A percentile compares a stretch with the other conserved stretches of the same genome.
These are phyloP conservation scores for Colletotrichum sp. DNA, from an alignment of 2,329 filamentous ascomycete genomes.

Conservation along the genomic window DNA sequence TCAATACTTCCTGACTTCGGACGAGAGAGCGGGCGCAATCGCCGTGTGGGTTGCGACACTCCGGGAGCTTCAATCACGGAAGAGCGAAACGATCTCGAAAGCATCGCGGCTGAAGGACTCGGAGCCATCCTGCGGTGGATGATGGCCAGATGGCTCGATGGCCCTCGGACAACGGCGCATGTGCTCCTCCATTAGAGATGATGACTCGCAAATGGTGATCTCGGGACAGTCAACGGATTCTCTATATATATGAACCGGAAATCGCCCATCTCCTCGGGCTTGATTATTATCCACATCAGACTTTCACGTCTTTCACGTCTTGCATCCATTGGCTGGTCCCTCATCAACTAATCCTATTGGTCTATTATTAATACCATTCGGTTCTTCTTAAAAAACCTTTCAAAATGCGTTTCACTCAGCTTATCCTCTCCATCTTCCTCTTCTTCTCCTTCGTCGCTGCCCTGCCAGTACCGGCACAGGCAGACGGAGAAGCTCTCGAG, in stretches of 20 bases:
- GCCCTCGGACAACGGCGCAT: not conserved
- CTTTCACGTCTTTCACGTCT: not conserved
- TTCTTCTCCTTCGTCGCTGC: not conserved
- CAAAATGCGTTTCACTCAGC: constrained; percentile 1
- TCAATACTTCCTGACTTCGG: not conserved
- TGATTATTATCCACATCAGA: rapidly evolving
- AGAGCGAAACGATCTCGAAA: not conserved
- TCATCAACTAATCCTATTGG: not conserved
- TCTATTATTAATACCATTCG: not conserved
- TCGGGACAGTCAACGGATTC: not conserved
- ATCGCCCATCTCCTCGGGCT: not conserved
- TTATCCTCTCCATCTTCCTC: constrained; percentile 1
- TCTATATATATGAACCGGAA: not conserved
- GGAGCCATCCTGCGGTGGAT: not conserved
- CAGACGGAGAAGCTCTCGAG: not conserved
- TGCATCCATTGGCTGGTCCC: not conserved
- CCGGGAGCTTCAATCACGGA: not conserved
- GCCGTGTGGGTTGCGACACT: not conserved
- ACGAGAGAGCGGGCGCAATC: not conserved
- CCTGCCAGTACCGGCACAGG: not conserved
- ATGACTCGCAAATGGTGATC: not conserved
- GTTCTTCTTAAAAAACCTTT: rapidly evolving
- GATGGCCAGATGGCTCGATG: not conserved
- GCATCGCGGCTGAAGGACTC: not conserved
- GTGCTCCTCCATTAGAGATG: not conserved